A percentile compares a stretch with the other conserved stretches of the same genome.
Evolutionary conservation across 1,284 basidiomycete species (phyloP).

Genomic region (Ustilago tritici): DNA sequence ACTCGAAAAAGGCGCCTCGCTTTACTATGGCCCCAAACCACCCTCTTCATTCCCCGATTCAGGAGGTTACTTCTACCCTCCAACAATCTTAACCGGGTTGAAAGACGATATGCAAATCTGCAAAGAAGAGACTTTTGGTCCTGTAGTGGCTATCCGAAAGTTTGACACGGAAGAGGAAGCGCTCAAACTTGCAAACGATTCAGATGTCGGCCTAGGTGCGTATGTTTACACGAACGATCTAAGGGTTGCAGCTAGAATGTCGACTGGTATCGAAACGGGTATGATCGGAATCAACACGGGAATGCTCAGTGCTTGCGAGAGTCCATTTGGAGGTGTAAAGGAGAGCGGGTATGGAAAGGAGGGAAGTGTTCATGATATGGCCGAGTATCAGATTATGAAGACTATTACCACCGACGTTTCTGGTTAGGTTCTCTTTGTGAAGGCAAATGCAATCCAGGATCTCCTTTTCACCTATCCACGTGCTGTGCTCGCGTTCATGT

Average conservation of each 20-base stretch:
- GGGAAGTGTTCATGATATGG: slow-evolving; percentile 34
- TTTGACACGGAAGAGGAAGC: slow-evolving; percentile 59
- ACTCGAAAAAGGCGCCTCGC: slow-evolving; percentile 33
- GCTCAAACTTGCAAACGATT: slow-evolving; percentile 47
- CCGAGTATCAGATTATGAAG: slow-evolving; percentile 45
- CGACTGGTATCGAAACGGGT: slow-evolving; percentile 47
- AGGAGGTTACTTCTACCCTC: slow-evolving; percentile 56
- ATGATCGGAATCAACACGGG: slow-evolving; percentile 59
- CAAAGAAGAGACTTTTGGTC: slow-evolving; percentile 62
- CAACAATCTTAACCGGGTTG: slow-evolving; percentile 56
- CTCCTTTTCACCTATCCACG: neutral
- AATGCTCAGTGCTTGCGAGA: slow-evolving; percentile 47
- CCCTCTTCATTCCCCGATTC: neutral
- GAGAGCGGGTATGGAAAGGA: slow-evolving; percentile 46
- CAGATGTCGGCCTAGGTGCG: slow-evolving; percentile 49
- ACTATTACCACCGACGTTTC: slow-evolving; percentile 38
- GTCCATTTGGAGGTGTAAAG: slow-evolving; percentile 45
- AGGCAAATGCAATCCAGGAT: neutral
- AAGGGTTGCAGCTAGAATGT: slow-evolving; percentile 36
- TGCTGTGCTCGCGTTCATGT: neutral
- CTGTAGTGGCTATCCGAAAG: slow-evolving; percentile 51
- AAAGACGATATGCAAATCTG: slow-evolving; percentile 55
- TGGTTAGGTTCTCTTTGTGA: neutral
- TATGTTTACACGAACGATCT: slow-evolving; percentile 55
- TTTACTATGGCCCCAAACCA: slow-evolving; percentile 38